Evolutionary conservation across 352 stramenopile genomes (phyloP).

Genomic region (Phytophthora ohioensis): DNA sequence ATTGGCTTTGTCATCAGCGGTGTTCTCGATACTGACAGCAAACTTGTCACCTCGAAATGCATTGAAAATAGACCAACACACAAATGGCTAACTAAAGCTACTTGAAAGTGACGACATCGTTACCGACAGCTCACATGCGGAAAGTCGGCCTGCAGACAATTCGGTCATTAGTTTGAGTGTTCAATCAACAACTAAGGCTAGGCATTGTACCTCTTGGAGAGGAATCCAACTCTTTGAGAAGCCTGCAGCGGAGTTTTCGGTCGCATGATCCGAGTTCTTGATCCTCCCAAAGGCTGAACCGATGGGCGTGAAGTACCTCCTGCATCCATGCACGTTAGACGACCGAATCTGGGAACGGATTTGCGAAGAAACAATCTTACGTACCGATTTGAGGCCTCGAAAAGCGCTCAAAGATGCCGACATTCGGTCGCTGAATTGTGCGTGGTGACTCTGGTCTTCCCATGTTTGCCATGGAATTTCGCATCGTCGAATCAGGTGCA

Average conservation of each 20-base stretch:
- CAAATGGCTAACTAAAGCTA: slow-evolving; percentile 13
- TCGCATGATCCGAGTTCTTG: slow-evolving; percentile 64
- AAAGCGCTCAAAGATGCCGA: slow-evolving; percentile 74
- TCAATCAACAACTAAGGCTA: background rate
- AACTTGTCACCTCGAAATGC: slow-evolving; percentile 10
- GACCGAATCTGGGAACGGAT: background rate
- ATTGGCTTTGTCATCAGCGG: slow-evolving; percentile 23
- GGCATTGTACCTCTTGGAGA: slow-evolving; percentile 63
- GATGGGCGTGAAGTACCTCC: slow-evolving; percentile 38
- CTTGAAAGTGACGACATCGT: background rate
- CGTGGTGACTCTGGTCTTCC: slow-evolving; percentile 53
- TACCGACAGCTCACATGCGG: slow-evolving; percentile 36
- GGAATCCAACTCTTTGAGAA: slow-evolving; percentile 65
- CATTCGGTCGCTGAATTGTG: slow-evolving; percentile 57
- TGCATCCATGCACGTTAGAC: slow-evolving; percentile 17
- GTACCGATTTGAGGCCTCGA: slow-evolving; percentile 67
- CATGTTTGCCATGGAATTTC: slow-evolving; percentile 41
- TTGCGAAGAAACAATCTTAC: background rate
- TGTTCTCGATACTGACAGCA: slow-evolving; percentile 21
- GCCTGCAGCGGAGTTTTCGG: slow-evolving; percentile 79
- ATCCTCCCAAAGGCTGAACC: slow-evolving; percentile 50
- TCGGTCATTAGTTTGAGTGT: background rate
- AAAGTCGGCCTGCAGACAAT: slow-evolving; percentile 38
- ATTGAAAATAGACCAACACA: slow-evolving; percentile 33
- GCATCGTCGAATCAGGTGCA: slow-evolving; percentile 33